Conservation (phyloP, 2,329 filamentous ascomycete species). For the Raffaelea arxii region DNA sequence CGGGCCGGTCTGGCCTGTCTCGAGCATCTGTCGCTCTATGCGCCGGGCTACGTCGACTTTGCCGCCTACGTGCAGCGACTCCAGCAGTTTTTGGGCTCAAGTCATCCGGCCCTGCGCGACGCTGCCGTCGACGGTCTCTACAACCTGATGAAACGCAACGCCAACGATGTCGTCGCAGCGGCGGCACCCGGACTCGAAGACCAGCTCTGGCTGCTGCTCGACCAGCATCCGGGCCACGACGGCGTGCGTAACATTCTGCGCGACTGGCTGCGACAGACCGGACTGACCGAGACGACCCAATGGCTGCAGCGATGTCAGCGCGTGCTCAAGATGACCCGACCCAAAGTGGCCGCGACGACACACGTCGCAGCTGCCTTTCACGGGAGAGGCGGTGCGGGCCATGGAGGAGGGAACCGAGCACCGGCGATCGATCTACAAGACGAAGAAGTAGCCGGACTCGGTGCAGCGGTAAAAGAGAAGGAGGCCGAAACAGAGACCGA, state of each 20-base stretch:
- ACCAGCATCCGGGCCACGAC: conserved; percentile 64
- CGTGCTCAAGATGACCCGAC: conserved; percentile 78
- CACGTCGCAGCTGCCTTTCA: conserved; percentile 9
- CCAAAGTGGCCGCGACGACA: conserved; percentile 48
- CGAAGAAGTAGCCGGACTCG: conserved; percentile 93
- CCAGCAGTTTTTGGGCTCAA: conserved; percentile 66
- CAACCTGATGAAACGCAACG: conserved; percentile 89
- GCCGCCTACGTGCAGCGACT: conserved; percentile 71
- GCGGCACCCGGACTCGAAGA: conserved; percentile 77
- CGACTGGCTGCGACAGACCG: conserved; percentile 91
- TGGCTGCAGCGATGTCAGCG: conserved; percentile 88
- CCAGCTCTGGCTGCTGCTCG: conserved; percentile 82
- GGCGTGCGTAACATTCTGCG: conserved; percentile 78
- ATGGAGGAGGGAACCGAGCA: too few relatives aligned
- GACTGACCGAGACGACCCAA: conserved; percentile 63
- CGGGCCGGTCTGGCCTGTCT: conserved; percentile 72
- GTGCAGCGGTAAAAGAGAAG: conserved; percentile 41
- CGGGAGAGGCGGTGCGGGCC: conserved; percentile 25
- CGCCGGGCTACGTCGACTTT: conserved; percentile 79
- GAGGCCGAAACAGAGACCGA: neutral
- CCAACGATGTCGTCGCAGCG: conserved; percentile 68
- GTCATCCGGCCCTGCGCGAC: conserved; percentile 59
- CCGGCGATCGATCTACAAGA: conserved; percentile 81
- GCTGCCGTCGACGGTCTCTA: conserved; percentile 82
- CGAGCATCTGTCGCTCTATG: conserved; percentile 88